These are phyloP conservation scores for Epithemia pelagica DNA, from an alignment of 108 stramenopile genomes.

Conservation along the genomic window DNA sequence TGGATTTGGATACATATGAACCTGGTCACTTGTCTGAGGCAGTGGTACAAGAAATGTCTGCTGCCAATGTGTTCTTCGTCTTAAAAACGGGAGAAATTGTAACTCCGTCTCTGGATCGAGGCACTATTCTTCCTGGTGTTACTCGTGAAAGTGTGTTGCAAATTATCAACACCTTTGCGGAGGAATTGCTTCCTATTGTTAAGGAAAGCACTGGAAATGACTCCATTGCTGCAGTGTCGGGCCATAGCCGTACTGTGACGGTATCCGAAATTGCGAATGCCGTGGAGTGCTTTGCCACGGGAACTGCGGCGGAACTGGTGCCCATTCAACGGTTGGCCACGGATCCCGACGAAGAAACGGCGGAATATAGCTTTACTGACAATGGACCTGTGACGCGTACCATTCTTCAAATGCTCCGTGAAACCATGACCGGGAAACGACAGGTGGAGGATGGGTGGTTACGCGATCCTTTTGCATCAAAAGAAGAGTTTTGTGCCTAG, in stretches of 20 bases:
- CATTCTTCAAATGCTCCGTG: conserved; percentile 53
- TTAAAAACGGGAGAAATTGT: conserved; percentile 76
- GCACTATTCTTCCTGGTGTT: conserved; percentile 76
- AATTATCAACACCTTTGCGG: conserved; percentile 47
- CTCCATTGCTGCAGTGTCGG: conserved; percentile 34
- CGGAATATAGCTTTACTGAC: conserved; percentile 35
- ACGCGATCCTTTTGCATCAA: conserved; percentile 52
- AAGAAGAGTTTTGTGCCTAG: conserved; percentile 46
- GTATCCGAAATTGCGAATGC: conserved; percentile 67
- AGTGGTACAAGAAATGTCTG: conserved; percentile 71
- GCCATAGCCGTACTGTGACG: conserved; percentile 53
- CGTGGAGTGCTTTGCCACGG: conserved; percentile 68
- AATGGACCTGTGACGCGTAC: conserved; percentile 67
- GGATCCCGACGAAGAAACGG: conserved; percentile 40
- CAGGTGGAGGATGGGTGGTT: conserved; percentile 55
- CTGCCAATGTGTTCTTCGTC: conserved; percentile 79
- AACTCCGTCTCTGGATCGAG: conserved; percentile 65
- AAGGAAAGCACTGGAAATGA: conserved; percentile 44
- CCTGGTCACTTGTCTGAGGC: conserved; percentile 36
- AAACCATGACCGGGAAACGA: conserved; percentile 58
- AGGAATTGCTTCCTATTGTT: conserved; percentile 54
- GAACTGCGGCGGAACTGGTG: conserved; percentile 76
- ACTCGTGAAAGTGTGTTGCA: conserved; percentile 67
- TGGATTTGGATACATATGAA: conserved; percentile 76
- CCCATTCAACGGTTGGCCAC: conserved; percentile 69